phyloP scores from a whole-genome alignment of 2,329 filamentous ascomycete species.

The Ophiocordyceps robertsii region DNA sequence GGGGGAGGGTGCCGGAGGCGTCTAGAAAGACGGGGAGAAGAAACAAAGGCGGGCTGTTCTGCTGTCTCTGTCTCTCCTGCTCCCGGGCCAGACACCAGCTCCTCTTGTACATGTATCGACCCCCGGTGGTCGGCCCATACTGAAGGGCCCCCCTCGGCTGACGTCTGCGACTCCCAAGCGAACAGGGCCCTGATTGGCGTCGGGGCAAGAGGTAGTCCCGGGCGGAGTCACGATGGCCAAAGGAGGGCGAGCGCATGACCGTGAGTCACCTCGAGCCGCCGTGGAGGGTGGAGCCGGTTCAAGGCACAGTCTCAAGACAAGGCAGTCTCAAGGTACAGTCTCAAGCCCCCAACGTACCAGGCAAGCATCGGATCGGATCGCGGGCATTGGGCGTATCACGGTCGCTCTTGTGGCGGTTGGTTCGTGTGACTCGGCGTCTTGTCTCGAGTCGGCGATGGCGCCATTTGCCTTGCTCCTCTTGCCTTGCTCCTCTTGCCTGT shows the following conservation, averaged over 20 bases:
- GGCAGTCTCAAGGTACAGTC: not conserved
- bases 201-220: not conserved
- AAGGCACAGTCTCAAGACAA: not conserved
- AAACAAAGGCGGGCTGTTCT: not conserved
- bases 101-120: too few species aligned
- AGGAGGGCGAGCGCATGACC: slow-evolving; percentile 8
- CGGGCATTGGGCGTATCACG: not conserved
- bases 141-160: not conserved
- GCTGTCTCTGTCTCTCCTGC: too few species aligned
- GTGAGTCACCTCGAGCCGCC: slow-evolving; percentile 9
- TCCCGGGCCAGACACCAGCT: too few species aligned
- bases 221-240: slow-evolving; percentile 1
- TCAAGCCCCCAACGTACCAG: not conserved
- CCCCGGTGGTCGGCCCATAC: not conserved
- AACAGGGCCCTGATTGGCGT: not conserved
- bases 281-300: not conserved
- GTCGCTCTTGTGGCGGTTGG: too few species aligned
- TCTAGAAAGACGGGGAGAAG: not conserved
- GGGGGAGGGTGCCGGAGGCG: not conserved
- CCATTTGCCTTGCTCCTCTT: too few species aligned
- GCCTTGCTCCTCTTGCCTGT: too few species aligned
- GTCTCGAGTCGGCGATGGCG: too few species aligned
- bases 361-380: not conserved
- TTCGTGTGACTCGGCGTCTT: too few species aligned
- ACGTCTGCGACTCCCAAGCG: not conserved